Evolutionary conservation across 805 yeast genomes (phyloP).

Genomic region (Sugiyamaella boreocaroliniensis): DNA sequence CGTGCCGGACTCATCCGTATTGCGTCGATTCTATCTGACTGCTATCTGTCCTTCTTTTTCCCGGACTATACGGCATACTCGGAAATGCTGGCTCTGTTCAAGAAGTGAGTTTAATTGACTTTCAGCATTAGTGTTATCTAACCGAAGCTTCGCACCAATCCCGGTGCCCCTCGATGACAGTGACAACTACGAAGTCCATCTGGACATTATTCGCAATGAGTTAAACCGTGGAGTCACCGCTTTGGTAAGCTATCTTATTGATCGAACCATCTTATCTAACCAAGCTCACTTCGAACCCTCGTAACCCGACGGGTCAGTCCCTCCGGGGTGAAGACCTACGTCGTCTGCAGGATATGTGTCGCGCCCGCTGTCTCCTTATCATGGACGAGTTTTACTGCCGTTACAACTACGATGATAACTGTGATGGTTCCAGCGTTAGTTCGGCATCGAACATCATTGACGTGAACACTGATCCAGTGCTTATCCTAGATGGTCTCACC

Average conservation of each 20-base stretch:
- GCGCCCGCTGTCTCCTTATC: conserved; percentile 46
- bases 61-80: conserved; percentile 64
- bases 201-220: conserved; percentile 46
- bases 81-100: conserved; percentile 55
- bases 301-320: conserved; percentile 56
- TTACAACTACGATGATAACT: conserved; percentile 47
- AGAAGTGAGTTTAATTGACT: conserved; percentile 32
- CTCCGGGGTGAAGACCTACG: conserved; percentile 43
- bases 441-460: conserved; percentile 48
- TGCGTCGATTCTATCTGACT: conserved; percentile 53
- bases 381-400: conserved; percentile 61
- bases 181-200: conserved; percentile 51
- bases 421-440: conserved; percentile 43
- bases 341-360: conserved; percentile 46
- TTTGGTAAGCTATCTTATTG: conserved; percentile 25
- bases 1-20: conserved; percentile 57
- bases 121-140: neutral
- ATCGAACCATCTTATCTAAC: neutral
- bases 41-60: conserved; percentile 51
- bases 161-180: conserved; percentile 55
- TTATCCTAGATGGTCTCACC: conserved; percentile 54
- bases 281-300: conserved; percentile 46
- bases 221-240: conserved; percentile 53
- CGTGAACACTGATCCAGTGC: conserved; percentile 52
- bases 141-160: conserved; percentile 43